phyloP scores from a whole-genome alignment of 1,284 basidiomycete species.

The Cryptococcus sp. region DNA sequence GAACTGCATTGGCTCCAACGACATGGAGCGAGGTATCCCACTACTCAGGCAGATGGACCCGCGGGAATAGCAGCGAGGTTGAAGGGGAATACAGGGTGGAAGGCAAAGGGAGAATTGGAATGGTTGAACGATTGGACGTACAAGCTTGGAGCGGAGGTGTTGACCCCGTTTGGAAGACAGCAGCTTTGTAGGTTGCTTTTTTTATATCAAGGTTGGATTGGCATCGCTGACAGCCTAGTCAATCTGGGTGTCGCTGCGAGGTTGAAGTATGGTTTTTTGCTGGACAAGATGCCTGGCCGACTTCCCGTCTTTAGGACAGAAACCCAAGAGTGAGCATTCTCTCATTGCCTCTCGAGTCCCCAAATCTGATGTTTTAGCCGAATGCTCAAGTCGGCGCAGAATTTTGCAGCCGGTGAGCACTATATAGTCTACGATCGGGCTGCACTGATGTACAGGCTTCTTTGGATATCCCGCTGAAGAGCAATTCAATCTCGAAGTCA shows the following conservation, averaged over 20 bases:
- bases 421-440: background rate
- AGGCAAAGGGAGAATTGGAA: slow-evolving; percentile 39
- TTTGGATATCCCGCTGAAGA: slow-evolving; percentile 47
- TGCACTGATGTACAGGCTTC: no score
- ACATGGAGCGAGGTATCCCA: slow-evolving; percentile 48
- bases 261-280: slow-evolving; percentile 46
- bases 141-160: slow-evolving; percentile 49
- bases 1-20: slow-evolving; percentile 48
- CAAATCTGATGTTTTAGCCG: slow-evolving; percentile 31
- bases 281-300: slow-evolving; percentile 42
- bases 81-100: slow-evolving; percentile 24
- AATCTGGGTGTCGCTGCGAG: slow-evolving; percentile 45
- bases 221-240: slow-evolving; percentile 16
- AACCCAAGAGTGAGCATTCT: slow-evolving; percentile 47
- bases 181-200: slow-evolving; percentile 42
- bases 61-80: slow-evolving; percentile 29
- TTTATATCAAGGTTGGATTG: background rate
- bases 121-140: slow-evolving; percentile 52
- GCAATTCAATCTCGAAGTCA: slow-evolving; percentile 46
- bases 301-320: slow-evolving; percentile 49
- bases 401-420: slow-evolving; percentile 46
- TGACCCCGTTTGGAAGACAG: slow-evolving; percentile 51
- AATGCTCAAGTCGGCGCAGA: slow-evolving; percentile 49
- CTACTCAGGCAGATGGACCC: slow-evolving; percentile 30
- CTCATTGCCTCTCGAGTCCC: background rate